Conservation (phyloP, 257 asterid species). For the Solanum pinnatisectum region DNA sequence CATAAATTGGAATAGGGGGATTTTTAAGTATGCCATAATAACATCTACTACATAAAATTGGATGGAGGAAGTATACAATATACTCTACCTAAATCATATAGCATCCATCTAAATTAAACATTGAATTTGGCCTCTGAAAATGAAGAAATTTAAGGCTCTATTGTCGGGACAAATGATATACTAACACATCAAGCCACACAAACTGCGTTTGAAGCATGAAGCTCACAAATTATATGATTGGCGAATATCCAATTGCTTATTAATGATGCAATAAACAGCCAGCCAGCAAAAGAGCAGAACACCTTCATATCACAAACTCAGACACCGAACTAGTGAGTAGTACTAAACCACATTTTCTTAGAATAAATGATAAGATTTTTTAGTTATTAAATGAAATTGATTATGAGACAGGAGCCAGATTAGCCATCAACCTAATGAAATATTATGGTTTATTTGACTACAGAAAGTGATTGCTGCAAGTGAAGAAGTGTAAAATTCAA, state of each 20-base stretch:
- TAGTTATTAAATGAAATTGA: not conserved
- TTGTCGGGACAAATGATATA: not conserved
- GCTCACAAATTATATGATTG: not conserved
- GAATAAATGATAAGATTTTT: not conserved
- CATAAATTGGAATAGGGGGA: not conserved
- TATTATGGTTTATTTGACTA: too few species aligned
- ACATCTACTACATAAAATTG: not conserved
- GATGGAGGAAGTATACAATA: not conserved
- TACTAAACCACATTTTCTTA: not conserved
- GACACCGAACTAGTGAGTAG: not conserved
- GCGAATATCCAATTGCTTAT: not conserved
- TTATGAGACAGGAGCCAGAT: not conserved
- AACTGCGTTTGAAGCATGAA: not conserved
- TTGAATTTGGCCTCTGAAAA: not conserved
- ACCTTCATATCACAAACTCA: not conserved
- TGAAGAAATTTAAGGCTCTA: not conserved
- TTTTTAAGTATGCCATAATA: not conserved
- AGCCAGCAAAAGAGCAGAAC: not conserved
- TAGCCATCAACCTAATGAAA: not conserved
- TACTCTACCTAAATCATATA: not conserved
- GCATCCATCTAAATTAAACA: not conserved
- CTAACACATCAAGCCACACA: not conserved
- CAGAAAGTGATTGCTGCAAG: too few species aligned
- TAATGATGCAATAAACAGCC: not conserved
- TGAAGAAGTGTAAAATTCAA: too few species aligned